Base-by-base conservation (phyloP, 2,329 filamentous ascomycete genomes). In the Cladophialophora yegresii region DNA sequence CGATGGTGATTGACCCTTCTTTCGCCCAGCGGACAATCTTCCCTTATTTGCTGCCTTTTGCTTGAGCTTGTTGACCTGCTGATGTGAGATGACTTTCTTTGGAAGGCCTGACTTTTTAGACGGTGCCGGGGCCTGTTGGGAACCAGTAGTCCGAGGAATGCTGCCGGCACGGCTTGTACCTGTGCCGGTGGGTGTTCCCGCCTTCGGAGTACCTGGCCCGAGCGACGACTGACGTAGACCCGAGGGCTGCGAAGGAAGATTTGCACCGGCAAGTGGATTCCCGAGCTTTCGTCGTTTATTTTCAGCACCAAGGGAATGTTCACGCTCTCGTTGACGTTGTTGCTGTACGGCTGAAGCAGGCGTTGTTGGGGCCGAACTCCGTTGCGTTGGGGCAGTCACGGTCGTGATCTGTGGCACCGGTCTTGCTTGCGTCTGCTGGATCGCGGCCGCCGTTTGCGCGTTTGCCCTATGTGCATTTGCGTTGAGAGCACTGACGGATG, bases 201-300 rank as follows among this genome's bases (percentile, higher is more conserved):
- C 79, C 71, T 87, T 87, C 4, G 86, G 86, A 0, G 86, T 88
- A n/a, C 84, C 85, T 20, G 85, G 86, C 0, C 85, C 86, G 12
- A 86, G 76, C 0, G 85, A 88, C 0, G 84, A 83, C 73, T 88
- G 86, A 6, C 86, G 82, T 2, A 88, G 78, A 62, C 78, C 80
- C 20, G 83, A 85, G 0, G 83, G 81, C 1, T 82, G 78, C 12
- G 80, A 75, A 2, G 84, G 85, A 0, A 87, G 77, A 58, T 68
- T 72, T 50, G 67, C 62, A 30, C 63, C 65, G 6, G 67, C 61
- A 7, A 66, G 59, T 26, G 69, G 66, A 22, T 79, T 81, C 4
- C 82, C 80, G 30, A 87, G 75, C 22, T 85, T 83, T 30, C 85
- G 84, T 5, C 86, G 83, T 74, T 88, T 88, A 71, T 76, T 83